Conservation (phyloP, 2,329 filamentous ascomycete species). For the Alternaria novae-zelandiae region DNA sequence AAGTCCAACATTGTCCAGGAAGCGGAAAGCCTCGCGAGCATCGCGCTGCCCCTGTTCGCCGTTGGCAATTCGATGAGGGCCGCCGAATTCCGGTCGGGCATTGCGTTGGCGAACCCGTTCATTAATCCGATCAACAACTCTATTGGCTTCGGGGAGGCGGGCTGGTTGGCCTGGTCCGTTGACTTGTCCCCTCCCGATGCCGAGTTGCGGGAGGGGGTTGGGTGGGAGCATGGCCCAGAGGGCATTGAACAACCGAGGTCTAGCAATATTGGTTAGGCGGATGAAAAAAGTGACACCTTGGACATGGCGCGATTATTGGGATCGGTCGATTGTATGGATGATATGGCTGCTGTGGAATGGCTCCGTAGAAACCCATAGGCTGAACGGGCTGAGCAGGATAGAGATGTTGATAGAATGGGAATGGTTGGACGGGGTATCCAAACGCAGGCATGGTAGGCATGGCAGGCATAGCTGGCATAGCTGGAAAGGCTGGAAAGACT, state of each 20-base stretch:
- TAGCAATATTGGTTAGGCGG: conserved; percentile 16
- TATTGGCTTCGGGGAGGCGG: neutral
- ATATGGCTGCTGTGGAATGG: conserved; percentile 5
- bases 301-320: conserved; percentile 4
- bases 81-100: neutral
- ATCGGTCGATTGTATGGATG: neutral
- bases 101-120: neutral
- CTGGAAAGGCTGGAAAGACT: neutral
- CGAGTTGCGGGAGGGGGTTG: neutral
- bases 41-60: neutral
- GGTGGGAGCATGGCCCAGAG: neutral
- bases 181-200: neutral
- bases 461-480: neutral
- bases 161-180: neutral
- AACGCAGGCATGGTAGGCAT: neutral
- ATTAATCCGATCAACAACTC: neutral
- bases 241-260: neutral
- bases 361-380: conserved; percentile 1
- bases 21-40: neutral
- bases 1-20: neutral
- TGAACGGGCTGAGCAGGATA: conserved; percentile 2
- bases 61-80: neutral
- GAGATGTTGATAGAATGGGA: conserved; percentile 1
- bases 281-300: conserved; percentile 11
- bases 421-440: neutral